Base-by-base conservation (phyloP, 345 rosid species). In the Nephelium lappaceum region DNA sequence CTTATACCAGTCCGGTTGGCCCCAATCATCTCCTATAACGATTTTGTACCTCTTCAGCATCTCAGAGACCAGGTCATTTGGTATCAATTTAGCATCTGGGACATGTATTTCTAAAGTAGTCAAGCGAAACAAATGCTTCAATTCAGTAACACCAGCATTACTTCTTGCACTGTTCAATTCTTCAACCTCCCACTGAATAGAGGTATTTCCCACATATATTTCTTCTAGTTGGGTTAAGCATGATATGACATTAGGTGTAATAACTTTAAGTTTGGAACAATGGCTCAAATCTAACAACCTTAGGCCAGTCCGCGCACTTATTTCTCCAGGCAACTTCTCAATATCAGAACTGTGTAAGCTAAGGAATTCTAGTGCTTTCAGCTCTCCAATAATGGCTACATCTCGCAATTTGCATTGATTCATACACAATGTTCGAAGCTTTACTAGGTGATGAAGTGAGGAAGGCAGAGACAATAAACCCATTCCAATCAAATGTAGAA, bases 141-240 rank as follows among this genome's bases (percentile, higher is more conserved):
- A 41, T 61, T 81, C 86, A 1, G 7, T 18, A 31, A 86, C 62
- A 8, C 79, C 73, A 18, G 81, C 78, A 39, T 69, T 63, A 8
- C 19, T 74, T 14, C 25, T 18, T 61, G 36, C 49, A 18, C 4
- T 38, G 19, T 24, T 49, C 10, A 25, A 8, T 5, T 47, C 80
- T 61, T 73, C 76, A 8, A 7, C 66, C 31, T 67, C 79, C 88
- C 85, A 86, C 4, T 16, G 2, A 11, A 3, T 39, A 69, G 73
- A 70, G 39, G 76, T 18, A 4, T 39, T 47, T 9, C 23, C 45
- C 82, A 83, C 42, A 39, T 63, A 42, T 43, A 86, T 19, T 70
- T 79, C 86, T 77, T 86, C 88, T 42, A 86, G 27, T 23, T 8
- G 8, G 0, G 73, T 45, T 8, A 86, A 39, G 6, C 27, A 42